phyloP scores from a whole-genome alignment of 768 basidiomycete species.

The Pisolithus marmoratus region DNA sequence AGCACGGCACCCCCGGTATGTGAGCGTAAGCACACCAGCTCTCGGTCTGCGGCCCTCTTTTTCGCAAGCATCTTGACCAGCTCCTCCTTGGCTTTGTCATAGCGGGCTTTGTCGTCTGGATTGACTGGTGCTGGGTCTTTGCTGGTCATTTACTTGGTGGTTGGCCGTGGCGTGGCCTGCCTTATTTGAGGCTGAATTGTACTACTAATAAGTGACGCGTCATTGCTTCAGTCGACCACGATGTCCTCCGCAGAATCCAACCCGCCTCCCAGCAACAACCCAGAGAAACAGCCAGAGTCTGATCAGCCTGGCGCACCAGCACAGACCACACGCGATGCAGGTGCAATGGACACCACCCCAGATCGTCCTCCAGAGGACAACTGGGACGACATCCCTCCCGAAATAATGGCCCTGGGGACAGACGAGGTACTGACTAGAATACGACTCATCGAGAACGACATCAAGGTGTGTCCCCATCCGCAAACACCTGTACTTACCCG shows the following conservation, averaged over 20 bases:
- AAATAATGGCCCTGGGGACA: slow-evolving; percentile 68
- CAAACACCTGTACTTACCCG: not conserved
- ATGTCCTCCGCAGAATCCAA: slow-evolving; percentile 56
- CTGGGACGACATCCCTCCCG: slow-evolving; percentile 89
- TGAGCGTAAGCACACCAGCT: slow-evolving; percentile 49
- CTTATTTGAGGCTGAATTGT: no score
- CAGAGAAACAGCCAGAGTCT: slow-evolving; percentile 49
- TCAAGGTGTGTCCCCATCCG: slow-evolving; percentile 54
- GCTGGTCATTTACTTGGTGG: slow-evolving; percentile 30
- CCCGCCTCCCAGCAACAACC: slow-evolving; percentile 40
- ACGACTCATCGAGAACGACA: slow-evolving; percentile 93
- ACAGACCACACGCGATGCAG: slow-evolving; percentile 30
- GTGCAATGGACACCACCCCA: slow-evolving; percentile 68
- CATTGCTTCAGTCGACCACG: not conserved
- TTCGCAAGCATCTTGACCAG: slow-evolving; percentile 67
- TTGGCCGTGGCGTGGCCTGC: no score
- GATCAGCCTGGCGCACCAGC: slow-evolving; percentile 19
- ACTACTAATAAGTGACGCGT: slow-evolving; percentile 24
- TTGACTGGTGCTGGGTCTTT: slow-evolving; percentile 38
- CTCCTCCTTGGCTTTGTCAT: slow-evolving; percentile 71
- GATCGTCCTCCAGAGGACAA: slow-evolving; percentile 71
- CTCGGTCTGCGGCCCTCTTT: slow-evolving; percentile 71
- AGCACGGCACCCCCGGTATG: not conserved
- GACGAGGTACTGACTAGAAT: slow-evolving; percentile 89
- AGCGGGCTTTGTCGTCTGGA: slow-evolving; percentile 65